Evolutionary conservation across 805 yeast genomes (phyloP), one percentile per base, ranked within the genome.

Genomic region (Candida nemodendra): DNA sequence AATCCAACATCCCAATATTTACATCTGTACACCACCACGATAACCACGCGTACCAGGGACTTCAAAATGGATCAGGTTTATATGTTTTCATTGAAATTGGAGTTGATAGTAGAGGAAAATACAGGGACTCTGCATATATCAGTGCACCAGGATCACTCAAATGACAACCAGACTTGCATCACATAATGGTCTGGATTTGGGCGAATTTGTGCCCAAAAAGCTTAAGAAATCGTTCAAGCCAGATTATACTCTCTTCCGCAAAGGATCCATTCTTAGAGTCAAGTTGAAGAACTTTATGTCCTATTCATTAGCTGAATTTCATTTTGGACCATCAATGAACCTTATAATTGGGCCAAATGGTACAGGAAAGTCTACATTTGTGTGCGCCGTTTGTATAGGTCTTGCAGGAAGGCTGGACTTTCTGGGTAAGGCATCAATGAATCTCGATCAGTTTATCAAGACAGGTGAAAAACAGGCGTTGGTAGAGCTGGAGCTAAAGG

Each of bases 271-370:
- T 32, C 51, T 78, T 3, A 62, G 75, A 12, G 77, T 82, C 19
- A 69, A 64, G 35, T 68, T 83, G 38, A 57, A 56, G 37, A 80
- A 83, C 56, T 83, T 83, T 65, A 79, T 86, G 56, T 83, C 90
- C 0, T 84, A 83, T 57, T 53, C 78, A 1, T 62, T 73, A 31
- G 79, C 85, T 0, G 89, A 82, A 59, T 88, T 87, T 60, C 69
- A 71, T 27, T 72, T 91, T 39, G 84, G 91, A 0, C 96, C 97
- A 0, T 70, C 81, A 2, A 69, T 93, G 56, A 93, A 93, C 56
- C 78, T 93, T 81, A 84, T 93, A 41, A 83, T 93, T 36, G 99
- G 97, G 0, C 97, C 97, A 9, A 93, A 93, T 58, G 99, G 99
- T 24, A 78, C 95, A 0, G 99, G 99, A 5, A 93, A 93, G 54